phyloP scores from a whole-genome alignment of 2,329 filamentous ascomycete species.

The Aspergillus sp. region DNA sequence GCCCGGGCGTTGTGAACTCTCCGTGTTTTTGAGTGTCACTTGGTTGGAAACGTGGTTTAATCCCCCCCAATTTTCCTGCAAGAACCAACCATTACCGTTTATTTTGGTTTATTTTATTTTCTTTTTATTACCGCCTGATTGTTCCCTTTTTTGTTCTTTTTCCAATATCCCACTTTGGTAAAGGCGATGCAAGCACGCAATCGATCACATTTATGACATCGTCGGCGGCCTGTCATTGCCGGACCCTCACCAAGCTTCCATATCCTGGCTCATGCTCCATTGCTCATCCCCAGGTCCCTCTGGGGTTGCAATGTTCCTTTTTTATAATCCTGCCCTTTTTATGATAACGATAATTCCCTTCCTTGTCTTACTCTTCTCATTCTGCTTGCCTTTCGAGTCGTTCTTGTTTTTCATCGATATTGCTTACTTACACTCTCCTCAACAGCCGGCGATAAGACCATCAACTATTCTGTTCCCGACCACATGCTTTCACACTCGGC shows the following conservation, averaged over 20 bases:
- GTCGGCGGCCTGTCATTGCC: slow-evolving; percentile 25
- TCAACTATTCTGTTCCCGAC: slow-evolving; percentile 40
- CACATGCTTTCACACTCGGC: slow-evolving; percentile 41
- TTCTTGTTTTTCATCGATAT: slow-evolving; percentile 6
- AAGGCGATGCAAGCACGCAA: slow-evolving; percentile 35
- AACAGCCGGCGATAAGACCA: slow-evolving; percentile 34
- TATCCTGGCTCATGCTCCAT: slow-evolving; percentile 13
- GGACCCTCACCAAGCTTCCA: slow-evolving; percentile 21
- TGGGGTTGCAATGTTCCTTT: slow-evolving; percentile 6
- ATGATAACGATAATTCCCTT: slow-evolving; percentile 10
- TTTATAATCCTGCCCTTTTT: slow-evolving; percentile 7
- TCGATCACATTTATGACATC: slow-evolving; percentile 35
- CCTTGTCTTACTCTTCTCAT: slow-evolving; percentile 15
- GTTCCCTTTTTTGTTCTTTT: slow-evolving; percentile 5
- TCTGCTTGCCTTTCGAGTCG: slow-evolving; percentile 9
- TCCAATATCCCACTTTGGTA: slow-evolving; percentile 11
- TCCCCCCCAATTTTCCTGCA: neutral
- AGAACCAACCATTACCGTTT: slow-evolving; percentile 2
- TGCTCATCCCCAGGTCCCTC: neutral
- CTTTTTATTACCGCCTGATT: neutral
- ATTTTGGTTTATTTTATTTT: neutral
- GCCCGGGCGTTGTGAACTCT: neutral
- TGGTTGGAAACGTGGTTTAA: slow-evolving; percentile 1
- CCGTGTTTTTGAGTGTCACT: neutral
- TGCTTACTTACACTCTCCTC: slow-evolving; percentile 26